These are phyloP conservation scores for Ochromonas danica DNA, from an alignment of 108 stramenopile genomes.

Conservation along the genomic window DNA sequence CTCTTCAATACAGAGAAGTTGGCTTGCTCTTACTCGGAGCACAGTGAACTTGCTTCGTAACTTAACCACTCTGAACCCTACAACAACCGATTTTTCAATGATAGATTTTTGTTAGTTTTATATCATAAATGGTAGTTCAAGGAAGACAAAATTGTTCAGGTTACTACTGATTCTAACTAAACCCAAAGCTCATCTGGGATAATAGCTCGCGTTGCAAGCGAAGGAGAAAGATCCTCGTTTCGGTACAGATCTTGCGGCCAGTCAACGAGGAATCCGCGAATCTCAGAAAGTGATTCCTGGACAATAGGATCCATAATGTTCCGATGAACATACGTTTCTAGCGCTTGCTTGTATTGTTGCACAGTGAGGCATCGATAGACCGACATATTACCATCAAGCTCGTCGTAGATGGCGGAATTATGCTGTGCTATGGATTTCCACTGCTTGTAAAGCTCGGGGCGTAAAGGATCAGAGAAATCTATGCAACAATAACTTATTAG, in stretches of 20 bases:
- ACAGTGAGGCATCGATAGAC: not conserved
- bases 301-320: not conserved
- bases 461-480: constrained; percentile 11
- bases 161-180: too few relatives aligned
- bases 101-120: too few relatives aligned
- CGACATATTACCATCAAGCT: constrained; percentile 25
- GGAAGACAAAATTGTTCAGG: too few relatives aligned
- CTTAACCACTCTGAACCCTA: too few relatives aligned
- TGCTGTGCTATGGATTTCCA: not conserved
- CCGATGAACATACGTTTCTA: not conserved
- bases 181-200: constrained; percentile 17
- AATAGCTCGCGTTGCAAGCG: constrained; percentile 10
- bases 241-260: constrained; percentile 12
- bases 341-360: not conserved
- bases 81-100: too few relatives aligned
- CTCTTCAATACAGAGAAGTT: too few relatives aligned
- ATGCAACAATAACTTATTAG: too few relatives aligned
- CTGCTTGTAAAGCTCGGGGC: not conserved
- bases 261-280: constrained; percentile 8
- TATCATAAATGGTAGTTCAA: too few relatives aligned
- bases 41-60: too few relatives aligned
- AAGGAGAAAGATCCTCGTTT: constrained; percentile 5
- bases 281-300: not conserved
- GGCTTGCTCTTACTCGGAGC: too few relatives aligned
- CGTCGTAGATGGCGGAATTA: constrained; percentile 23